Base-by-base conservation (phyloP, 495 filamentous ascomycete genomes). In the Cladorrhinum samala region DNA sequence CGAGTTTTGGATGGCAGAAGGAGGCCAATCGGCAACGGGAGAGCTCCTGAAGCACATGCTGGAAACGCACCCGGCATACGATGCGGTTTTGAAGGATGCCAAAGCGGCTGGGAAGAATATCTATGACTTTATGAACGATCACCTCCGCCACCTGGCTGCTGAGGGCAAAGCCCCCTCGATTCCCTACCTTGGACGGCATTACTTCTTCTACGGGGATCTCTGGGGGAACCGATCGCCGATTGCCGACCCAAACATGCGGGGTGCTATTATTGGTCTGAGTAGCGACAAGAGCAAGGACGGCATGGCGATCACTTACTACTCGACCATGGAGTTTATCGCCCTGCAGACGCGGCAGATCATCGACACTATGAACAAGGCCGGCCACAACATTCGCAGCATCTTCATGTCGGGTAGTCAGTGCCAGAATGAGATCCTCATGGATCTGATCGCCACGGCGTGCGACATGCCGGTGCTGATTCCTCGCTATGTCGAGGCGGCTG, bases 331-430 rank as follows among this genome's bases (percentile, higher is more conserved):
- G 70, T 98, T 96, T 68, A 96, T 98, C 58, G 91, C 91, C 4
- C 77, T 96, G 62, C 93, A 98, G 70, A 97, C 93, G 1, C 82
- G 87, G 39, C 93, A 98, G 65, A 98, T 98, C 62, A 80, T 97
- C 54, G 87, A 94, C 61, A 80, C 87, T 3, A 94, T 97, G 87
- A 97, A 96, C 72, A 68, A 76, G 13, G 72, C 85, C 13, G 92
- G 92, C 27, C 93, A 97, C 66, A 68, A 73, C 41, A 92, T 97
- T 68, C 79, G 74, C 42, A 92, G 87, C 46, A 95, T 98, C 68
- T 98, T 96, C 78, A 96, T 98, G 93, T 94, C 88, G 16, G 93
- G 93, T 52, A 91, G 87, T 19, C 93, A 96, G 64, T 98, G 93
- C 74, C 91, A 96, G 68, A 98, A 98, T 66, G 80, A 84, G 21